Evolutionary conservation across 2,329 filamentous ascomycete species (phyloP).

Genomic region (Hypoxylon sp.): DNA sequence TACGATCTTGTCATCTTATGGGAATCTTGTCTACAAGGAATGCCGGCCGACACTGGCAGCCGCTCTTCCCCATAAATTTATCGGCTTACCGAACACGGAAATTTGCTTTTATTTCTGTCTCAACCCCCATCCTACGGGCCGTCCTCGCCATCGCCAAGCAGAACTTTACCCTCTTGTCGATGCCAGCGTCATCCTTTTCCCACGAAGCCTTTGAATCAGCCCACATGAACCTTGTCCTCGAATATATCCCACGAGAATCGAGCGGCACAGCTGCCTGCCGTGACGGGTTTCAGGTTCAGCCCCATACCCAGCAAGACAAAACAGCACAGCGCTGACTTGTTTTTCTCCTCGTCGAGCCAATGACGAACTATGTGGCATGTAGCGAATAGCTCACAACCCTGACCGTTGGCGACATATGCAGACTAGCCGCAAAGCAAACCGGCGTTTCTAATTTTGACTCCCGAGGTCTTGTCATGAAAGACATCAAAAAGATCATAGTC

Average conservation of each 20-base stretch:
- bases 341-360: constrained; percentile 6
- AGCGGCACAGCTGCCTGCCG: not conserved
- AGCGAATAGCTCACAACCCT: constrained; percentile 5
- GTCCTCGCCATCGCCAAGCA: constrained; percentile 15
- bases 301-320: constrained; percentile 10
- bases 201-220: constrained; percentile 25
- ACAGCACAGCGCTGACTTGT: constrained; percentile 16
- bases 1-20: no score
- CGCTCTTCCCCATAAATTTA: not conserved
- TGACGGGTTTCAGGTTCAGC: constrained; percentile 2
- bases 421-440: constrained; percentile 13
- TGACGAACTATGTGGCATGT: constrained; percentile 9
- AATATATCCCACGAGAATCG: constrained; percentile 4
- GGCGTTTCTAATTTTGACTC: constrained; percentile 5
- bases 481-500: constrained; percentile 14
- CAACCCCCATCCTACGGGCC: constrained; percentile 18
- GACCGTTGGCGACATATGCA: constrained; percentile 7
- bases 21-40: no score
- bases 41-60: not conserved
- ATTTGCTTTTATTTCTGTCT: no score
- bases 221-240: constrained; percentile 11
- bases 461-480: constrained; percentile 9
- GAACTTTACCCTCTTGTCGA: constrained; percentile 19
- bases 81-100: constrained; percentile 10
- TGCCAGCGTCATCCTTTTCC: constrained; percentile 20